These are phyloP conservation scores for Diplodia seriata DNA, from an alignment of 2,329 filamentous ascomycete species.

Conservation along the genomic window DNA sequence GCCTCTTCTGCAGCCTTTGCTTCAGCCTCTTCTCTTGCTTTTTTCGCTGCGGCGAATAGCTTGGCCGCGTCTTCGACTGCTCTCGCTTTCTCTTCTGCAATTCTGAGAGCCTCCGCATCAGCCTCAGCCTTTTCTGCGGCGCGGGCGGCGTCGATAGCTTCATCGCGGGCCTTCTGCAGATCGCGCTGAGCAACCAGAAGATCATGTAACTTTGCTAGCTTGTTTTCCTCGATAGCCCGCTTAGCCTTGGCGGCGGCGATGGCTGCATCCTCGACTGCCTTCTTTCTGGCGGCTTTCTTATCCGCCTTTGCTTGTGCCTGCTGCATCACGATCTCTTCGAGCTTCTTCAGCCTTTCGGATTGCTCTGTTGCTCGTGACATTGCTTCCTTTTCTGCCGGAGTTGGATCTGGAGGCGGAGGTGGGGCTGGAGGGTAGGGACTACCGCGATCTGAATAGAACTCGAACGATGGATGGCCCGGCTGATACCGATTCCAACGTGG, in stretches of 20 bases:
- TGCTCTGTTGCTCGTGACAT: background rate
- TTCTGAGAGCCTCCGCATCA: conserved; percentile 58
- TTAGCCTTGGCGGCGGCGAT: conserved; percentile 41
- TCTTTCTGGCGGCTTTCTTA: conserved; percentile 46
- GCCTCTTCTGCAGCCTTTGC: conserved; percentile 43
- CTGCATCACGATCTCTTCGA: conserved; percentile 46
- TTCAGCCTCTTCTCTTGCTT: conserved; percentile 44
- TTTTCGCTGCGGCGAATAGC: conserved; percentile 42
- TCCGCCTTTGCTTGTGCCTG: conserved; percentile 46
- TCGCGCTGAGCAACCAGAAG: conserved; percentile 53
- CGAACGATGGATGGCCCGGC: too few species aligned
- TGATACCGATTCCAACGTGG: too few species aligned
- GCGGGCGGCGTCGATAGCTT: conserved; percentile 41
- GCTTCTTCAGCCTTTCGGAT: conserved; percentile 39
- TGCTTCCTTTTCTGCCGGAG: conserved; percentile 42
- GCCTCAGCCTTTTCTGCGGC: conserved; percentile 44
- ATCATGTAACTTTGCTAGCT: conserved; percentile 44
- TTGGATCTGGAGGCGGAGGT: conserved; percentile 32
- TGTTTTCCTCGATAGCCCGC: conserved; percentile 44
- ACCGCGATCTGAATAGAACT: too few species aligned
- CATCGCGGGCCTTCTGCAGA: conserved; percentile 47
- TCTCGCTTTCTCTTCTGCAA: conserved; percentile 56
- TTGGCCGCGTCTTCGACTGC: conserved; percentile 46
- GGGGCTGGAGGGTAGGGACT: too few species aligned
- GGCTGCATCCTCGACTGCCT: conserved; percentile 44